Conservation (phyloP, 2,329 filamentous ascomycete species). For the Xylariaceae sp. region DNA sequence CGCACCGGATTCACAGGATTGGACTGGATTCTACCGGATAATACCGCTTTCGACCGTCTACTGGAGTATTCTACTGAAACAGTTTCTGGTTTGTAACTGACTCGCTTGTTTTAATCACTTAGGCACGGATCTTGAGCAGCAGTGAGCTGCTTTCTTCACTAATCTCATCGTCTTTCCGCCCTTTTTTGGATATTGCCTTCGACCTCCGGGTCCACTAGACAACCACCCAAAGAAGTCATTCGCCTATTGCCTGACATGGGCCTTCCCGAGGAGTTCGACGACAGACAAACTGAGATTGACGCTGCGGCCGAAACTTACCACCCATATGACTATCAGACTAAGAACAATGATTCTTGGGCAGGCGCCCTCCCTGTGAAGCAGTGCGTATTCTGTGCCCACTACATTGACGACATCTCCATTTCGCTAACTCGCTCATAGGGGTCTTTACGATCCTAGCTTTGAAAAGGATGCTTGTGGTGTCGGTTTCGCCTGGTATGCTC, state of each 20-base stretch:
- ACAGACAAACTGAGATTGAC: slow-evolving; percentile 59
- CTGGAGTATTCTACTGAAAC: slow-evolving; percentile 10
- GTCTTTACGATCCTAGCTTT: slow-evolving; percentile 90
- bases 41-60: slow-evolving; percentile 2
- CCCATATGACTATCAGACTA: slow-evolving; percentile 80
- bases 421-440: slow-evolving; percentile 39
- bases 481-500: slow-evolving; percentile 81
- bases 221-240: slow-evolving; percentile 9
- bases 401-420: not conserved
- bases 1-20: slow-evolving; percentile 4
- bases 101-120: slow-evolving; percentile 14
- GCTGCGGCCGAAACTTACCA: slow-evolving; percentile 56
- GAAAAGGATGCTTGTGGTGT: slow-evolving; percentile 99
- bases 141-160: slow-evolving; percentile 25
- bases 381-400: slow-evolving; percentile 36
- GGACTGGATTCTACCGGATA: not conserved
- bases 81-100: slow-evolving; percentile 14
- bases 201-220: slow-evolving; percentile 11
- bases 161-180: slow-evolving; percentile 18
- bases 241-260: slow-evolving; percentile 62
- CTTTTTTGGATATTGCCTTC: slow-evolving; percentile 18
- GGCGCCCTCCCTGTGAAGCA: slow-evolving; percentile 95
- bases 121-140: slow-evolving; percentile 27
- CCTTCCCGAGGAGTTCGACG: slow-evolving; percentile 61
- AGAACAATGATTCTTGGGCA: slow-evolving; percentile 85